Evolutionary conservation across 371 early-diverging fungal genomes (phyloP).

Genomic region (Circinella umbellata): DNA sequence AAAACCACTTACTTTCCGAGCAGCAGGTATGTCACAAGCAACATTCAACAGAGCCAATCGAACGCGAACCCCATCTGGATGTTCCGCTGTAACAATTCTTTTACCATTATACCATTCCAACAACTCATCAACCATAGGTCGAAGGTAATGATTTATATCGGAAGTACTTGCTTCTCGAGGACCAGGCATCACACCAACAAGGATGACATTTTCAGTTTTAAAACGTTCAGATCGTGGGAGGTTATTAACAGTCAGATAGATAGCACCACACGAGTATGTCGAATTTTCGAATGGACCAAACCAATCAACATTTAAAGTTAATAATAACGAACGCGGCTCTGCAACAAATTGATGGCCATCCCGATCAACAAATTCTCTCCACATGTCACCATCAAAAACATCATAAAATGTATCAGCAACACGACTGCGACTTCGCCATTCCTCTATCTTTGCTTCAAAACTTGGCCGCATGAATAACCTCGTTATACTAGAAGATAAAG

Average conservation of each 20-base stretch:
- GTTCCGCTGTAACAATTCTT: background rate
- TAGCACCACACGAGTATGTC: constrained; percentile 14
- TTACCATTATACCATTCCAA: background rate
- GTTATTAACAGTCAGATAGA: constrained; percentile 8
- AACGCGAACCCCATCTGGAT: background rate
- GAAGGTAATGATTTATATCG: constrained; percentile 16
- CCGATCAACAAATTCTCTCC: too few species aligned
- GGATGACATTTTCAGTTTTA: constrained; percentile 12
- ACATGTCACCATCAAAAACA: too few species aligned
- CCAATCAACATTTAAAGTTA: constrained; percentile 18
- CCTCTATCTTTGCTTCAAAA: too few species aligned
- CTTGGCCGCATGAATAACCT: too few species aligned
- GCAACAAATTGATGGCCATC: too few species aligned
- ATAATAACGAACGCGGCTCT: too few species aligned
- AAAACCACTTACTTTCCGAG: constrained; percentile 15
- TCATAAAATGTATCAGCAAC: too few species aligned
- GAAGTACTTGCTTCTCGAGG: constrained; percentile 5
- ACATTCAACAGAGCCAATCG: constrained; percentile 16
- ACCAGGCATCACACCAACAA: constrained; percentile 19
- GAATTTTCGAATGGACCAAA: constrained; percentile 12
- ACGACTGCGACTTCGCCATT: too few species aligned
- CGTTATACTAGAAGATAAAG: too few species aligned
- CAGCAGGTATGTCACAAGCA: constrained; percentile 20
- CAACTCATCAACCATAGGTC: constrained; percentile 18
- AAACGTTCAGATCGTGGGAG: background rate